phyloP scores from a whole-genome alignment of 2,329 filamentous ascomycete species.

The Cytospora schulzeri region DNA sequence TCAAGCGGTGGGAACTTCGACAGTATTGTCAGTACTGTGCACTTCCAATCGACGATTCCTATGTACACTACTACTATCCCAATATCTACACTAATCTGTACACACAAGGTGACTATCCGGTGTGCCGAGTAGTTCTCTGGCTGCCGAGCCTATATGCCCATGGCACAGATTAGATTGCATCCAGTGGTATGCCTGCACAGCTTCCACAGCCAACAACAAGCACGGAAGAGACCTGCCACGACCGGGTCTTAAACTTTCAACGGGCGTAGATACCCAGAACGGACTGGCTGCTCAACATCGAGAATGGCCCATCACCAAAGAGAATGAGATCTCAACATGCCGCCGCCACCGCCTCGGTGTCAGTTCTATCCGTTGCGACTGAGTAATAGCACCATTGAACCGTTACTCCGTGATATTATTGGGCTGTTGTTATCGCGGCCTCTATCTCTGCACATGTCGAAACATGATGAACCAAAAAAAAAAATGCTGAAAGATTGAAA shows the following conservation, averaged over 20 bases:
- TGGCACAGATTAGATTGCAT: constrained; percentile 8
- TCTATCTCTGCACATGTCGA: constrained; percentile 14
- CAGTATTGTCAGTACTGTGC: background rate
- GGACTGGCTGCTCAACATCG: constrained; percentile 8
- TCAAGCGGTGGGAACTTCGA: background rate
- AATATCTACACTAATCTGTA: background rate
- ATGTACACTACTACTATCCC: background rate
- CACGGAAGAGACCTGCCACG: constrained; percentile 25
- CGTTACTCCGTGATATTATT: constrained; percentile 7
- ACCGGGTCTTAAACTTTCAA: background rate
- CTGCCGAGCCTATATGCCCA: background rate
- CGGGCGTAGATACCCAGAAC: constrained; percentile 13
- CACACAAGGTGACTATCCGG: background rate
- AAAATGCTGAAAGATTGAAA: too few relatives aligned
- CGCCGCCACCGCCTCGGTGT: background rate
- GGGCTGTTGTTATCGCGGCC: background rate
- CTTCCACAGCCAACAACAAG: constrained; percentile 20
- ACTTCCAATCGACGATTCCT: background rate
- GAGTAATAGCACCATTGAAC: background rate
- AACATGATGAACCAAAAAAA: constrained; percentile 15
- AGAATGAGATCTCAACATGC: background rate
- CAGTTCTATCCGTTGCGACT: background rate
- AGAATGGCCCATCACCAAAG: background rate
- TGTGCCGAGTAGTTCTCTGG: background rate
- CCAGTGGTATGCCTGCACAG: constrained; percentile 12